Conservation (phyloP, 1,139 yeast genomes). For the Lodderomyces parapsilosis region DNA sequence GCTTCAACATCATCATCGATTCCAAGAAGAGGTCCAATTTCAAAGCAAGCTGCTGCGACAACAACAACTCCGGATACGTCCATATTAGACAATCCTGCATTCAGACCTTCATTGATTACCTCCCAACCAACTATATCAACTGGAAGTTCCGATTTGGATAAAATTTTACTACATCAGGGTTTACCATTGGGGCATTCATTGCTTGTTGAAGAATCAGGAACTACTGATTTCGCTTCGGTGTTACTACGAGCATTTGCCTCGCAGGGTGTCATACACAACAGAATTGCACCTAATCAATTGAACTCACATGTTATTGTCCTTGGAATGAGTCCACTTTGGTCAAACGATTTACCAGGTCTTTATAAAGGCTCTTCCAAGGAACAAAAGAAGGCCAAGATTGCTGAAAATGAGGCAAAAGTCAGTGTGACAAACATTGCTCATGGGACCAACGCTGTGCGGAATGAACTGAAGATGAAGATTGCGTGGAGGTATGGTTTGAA, state of each 20-base stretch:
- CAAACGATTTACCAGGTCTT: slow-evolving; percentile 74
- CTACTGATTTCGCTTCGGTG: slow-evolving; percentile 86
- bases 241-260: slow-evolving; percentile 70
- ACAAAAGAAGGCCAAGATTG: slow-evolving; percentile 58
- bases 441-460: slow-evolving; percentile 20
- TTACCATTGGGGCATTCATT: slow-evolving; percentile 74
- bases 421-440: slow-evolving; percentile 65
- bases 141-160: slow-evolving; percentile 75
- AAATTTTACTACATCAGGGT: slow-evolving; percentile 77
- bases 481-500: slow-evolving; percentile 85
- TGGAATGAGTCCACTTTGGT: slow-evolving; percentile 63
- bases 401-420: slow-evolving; percentile 58
- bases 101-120: slow-evolving; percentile 73
- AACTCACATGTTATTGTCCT: slow-evolving; percentile 64
- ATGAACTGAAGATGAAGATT: slow-evolving; percentile 58
- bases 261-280: slow-evolving; percentile 73
- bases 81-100: slow-evolving; percentile 49
- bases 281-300: slow-evolving; percentile 35
- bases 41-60: slow-evolving; percentile 8
- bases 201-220: slow-evolving; percentile 78
- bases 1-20: slow-evolving; percentile 16
- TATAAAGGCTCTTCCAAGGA: slow-evolving; percentile 71
- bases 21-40: slow-evolving; percentile 11
- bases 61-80: slow-evolving; percentile 11
- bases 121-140: slow-evolving; percentile 78